phyloP scores from a whole-genome alignment of 495 filamentous ascomycete genomes.

The Lichenothelia convexa region DNA sequence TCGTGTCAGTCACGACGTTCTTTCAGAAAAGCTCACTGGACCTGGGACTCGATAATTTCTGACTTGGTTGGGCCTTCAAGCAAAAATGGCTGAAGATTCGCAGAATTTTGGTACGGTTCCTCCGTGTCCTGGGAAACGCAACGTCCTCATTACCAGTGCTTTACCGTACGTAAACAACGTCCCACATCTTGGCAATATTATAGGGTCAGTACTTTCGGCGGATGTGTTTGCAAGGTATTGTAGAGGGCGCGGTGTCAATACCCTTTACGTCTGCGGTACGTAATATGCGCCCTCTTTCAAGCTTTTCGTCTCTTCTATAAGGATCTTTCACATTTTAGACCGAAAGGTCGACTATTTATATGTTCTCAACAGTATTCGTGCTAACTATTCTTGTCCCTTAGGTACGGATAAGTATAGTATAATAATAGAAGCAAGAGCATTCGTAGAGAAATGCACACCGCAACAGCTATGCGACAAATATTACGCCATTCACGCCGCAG shows the following conservation, averaged over 20 bases:
- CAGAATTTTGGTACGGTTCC: conserved; percentile 23
- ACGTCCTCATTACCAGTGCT: conserved; percentile 29
- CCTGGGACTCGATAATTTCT: too few species aligned
- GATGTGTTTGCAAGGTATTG: conserved; percentile 57
- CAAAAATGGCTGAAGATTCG: too few species aligned
- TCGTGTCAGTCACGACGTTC: too few species aligned
- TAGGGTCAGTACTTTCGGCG: conserved; percentile 69
- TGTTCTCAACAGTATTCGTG: conserved; percentile 22
- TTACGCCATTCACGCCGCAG: conserved; percentile 56
- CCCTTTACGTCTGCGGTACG: conserved; percentile 40
- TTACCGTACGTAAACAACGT: conserved; percentile 77
- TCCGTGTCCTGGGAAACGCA: conserved; percentile 26
- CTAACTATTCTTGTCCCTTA: too few species aligned
- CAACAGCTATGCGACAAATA: conserved; percentile 70
- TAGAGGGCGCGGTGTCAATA: conserved; percentile 44
- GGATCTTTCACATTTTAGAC: too few species aligned
- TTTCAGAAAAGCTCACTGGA: too few species aligned
- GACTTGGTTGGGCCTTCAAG: too few species aligned
- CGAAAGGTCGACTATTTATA: conserved; percentile 50
- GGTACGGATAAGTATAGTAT: conserved; percentile 30
- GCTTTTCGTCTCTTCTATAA: too few species aligned
- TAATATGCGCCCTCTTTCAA: too few species aligned
- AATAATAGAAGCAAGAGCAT: conserved; percentile 60
- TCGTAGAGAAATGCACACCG: conserved; percentile 45
- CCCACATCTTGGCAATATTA: conserved; percentile 81